phyloP scores from a whole-genome alignment of 345 rosid genomes.

The Lenwebbia sp. region DNA sequence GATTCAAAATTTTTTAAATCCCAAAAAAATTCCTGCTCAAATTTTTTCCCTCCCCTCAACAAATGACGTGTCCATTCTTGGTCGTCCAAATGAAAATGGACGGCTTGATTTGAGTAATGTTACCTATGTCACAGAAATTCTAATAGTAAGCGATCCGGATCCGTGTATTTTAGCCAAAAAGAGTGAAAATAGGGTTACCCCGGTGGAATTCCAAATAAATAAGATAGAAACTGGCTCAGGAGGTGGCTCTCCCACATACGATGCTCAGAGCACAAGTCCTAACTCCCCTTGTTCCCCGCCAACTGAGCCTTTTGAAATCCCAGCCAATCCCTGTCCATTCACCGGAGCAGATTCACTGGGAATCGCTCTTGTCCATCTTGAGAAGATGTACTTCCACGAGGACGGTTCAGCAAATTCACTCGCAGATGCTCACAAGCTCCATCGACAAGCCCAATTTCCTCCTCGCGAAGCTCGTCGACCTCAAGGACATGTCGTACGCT shows the following conservation, averaged over 20 bases:
- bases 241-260: background rate
- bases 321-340: background rate
- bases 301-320: background rate
- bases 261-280: background rate
- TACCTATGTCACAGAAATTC: no score
- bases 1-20: no score
- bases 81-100: no score
- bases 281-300: background rate
- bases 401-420: conserved; percentile 49
- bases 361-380: conserved; percentile 27
- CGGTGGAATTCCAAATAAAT: background rate
- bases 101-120: no score
- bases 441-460: conserved; percentile 47
- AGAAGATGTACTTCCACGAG: conserved; percentile 27
- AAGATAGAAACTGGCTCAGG: background rate
- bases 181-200: background rate
- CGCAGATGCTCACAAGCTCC: conserved; percentile 50
- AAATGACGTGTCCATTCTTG: no score
- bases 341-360: background rate
- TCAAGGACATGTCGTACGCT: conserved; percentile 49
- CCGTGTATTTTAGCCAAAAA: accelerated
- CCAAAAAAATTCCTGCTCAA: no score
- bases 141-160: no score
- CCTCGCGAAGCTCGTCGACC: conserved; percentile 52
- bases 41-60: no score